These are phyloP conservation scores for Xenosphaeropsis pyriputrescens DNA, from an alignment of 2,329 filamentous ascomycete species.

Conservation along the genomic window DNA sequence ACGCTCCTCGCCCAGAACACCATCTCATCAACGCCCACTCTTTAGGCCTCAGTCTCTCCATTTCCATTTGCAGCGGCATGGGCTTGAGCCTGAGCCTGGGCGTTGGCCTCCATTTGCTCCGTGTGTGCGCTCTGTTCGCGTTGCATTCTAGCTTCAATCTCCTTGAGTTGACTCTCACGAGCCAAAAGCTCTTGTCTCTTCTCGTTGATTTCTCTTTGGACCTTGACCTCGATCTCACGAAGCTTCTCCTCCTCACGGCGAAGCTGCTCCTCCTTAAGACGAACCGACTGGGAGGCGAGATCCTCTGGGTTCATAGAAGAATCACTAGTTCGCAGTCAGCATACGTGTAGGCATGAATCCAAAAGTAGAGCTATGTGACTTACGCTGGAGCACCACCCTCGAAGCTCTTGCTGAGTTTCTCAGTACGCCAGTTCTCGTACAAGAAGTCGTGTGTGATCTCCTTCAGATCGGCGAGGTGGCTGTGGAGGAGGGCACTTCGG, in stretches of 20 bases:
- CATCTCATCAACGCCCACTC: conserved; percentile 2
- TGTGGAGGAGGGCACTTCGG: conserved; percentile 89
- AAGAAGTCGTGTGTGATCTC: conserved; percentile 99
- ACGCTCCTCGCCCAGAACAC: not conserved
- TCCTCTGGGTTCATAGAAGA: conserved; percentile 97
- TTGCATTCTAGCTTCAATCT: conserved; percentile 96
- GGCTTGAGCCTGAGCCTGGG: too few relatives aligned
- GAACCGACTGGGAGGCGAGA: conserved; percentile 89
- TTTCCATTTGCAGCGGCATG: conserved; percentile 4
- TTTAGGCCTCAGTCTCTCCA: conserved; percentile 8
- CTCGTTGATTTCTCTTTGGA: conserved; percentile 99
- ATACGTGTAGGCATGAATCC: conserved; percentile 16
- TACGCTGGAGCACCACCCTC: conserved; percentile 81
- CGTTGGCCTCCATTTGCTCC: conserved; percentile 18
- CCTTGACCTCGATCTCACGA: conserved; percentile 98
- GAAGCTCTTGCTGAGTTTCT: conserved; percentile 99
- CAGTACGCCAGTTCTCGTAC: conserved; percentile 99
- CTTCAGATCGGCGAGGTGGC: conserved; percentile 95
- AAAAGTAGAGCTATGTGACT: conserved; percentile 25
- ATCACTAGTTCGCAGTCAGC: conserved; percentile 32
- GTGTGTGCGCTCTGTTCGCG: conserved; percentile 53
- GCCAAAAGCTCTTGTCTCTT: conserved; percentile 97
- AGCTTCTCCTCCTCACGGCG: conserved; percentile 99
- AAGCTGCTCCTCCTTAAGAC: conserved; percentile 98
- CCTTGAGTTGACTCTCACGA: conserved; percentile 93